Base-by-base conservation (phyloP, 1,284 basidiomycete species). In the Heterobasidion irregulare region DNA sequence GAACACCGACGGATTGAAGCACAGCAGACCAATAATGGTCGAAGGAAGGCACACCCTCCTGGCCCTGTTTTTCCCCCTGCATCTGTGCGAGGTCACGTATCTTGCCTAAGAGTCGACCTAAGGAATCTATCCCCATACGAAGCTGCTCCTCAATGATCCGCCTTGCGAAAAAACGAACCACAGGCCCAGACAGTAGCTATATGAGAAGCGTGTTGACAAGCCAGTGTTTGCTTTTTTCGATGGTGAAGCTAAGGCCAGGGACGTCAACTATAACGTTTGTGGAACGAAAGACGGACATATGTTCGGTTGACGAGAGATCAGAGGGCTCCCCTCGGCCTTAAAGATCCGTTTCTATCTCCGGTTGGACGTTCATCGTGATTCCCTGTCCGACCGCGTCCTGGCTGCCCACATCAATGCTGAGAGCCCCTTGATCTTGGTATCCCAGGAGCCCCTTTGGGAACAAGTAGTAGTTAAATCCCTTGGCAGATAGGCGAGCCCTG, bases 381-480 rank as follows among this genome's bases (percentile, higher is more conserved):
- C 69, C 72, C 56, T 71, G 57, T 8, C 65, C 68, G 8, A 54
- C 48, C 6, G 36, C 57, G 12, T 56, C 59, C 7, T 48, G 18
- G 6, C 54, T 55, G 8, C 70, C 70, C 1, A 75, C 62, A 52
- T 74, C 70, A 26, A 76, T 64, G 55, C 70, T 75, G 15, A 78
- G 58, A 7, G 79, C 58, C 2, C 79, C 78, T 58, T 77, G 72
- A 57, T 81, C 78, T 46, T 74, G 65, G 60, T 78, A 79, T 6
- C 68, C 66, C 12, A 67, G 49, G 38, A 59, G 53, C 0, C 67
- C 70, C 38, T 66, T 70, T 58, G 74, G 76, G 45, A 65, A 67
- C 55, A 75, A 64, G 56, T 74, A 77, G 61, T 78, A 80, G 16
- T 71, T 75, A 51, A 79, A 61, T 6, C 72, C 71, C 47, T 69